phyloP scores from a whole-genome alignment of 495 filamentous ascomycete genomes.

The Penicillium lividum region DNA sequence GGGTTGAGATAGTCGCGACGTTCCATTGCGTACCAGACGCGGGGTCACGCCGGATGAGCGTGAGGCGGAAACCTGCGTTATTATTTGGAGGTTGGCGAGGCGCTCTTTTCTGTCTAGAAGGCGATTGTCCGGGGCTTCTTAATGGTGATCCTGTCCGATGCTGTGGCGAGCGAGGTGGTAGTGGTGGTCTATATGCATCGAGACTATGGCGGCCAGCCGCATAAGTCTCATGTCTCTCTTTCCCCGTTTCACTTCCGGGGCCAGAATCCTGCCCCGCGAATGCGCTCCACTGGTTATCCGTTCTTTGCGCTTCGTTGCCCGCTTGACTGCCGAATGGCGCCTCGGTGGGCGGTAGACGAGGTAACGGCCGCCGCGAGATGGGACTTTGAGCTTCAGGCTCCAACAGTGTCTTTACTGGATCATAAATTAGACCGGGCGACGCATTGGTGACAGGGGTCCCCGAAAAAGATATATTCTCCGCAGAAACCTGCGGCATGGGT shows the following conservation, averaged over 20 bases:
- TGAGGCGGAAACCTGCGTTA: constrained; percentile 60
- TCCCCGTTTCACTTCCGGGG: constrained; percentile 24
- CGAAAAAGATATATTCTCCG: constrained; percentile 27
- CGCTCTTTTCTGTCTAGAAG: not conserved
- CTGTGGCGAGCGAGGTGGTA: constrained; percentile 36
- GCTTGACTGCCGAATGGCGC: constrained; percentile 17
- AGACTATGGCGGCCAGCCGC: constrained; percentile 35
- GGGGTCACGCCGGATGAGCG: constrained; percentile 86
- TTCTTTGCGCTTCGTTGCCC: constrained; percentile 19
- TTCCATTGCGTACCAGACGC: constrained; percentile 84
- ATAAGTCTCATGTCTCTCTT: constrained; percentile 25
- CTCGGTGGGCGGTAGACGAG: constrained; percentile 32
- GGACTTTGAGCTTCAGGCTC: constrained; percentile 5
- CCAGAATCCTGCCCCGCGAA: constrained; percentile 29
- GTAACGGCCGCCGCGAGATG: constrained; percentile 29
- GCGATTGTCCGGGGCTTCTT: constrained; percentile 32
- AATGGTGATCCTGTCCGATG: constrained; percentile 23
- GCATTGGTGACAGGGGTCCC: constrained; percentile 20
- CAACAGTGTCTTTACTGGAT: not conserved
- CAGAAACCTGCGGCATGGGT: constrained; percentile 21
- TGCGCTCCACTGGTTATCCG: constrained; percentile 37
- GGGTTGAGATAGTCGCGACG: constrained; percentile 67
- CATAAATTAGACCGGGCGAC: constrained; percentile 1
- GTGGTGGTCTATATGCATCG: constrained; percentile 34
- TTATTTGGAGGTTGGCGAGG: constrained; percentile 2